Conservation (phyloP, 208 protist genomes). For the Blechomonas ayalai region DNA sequence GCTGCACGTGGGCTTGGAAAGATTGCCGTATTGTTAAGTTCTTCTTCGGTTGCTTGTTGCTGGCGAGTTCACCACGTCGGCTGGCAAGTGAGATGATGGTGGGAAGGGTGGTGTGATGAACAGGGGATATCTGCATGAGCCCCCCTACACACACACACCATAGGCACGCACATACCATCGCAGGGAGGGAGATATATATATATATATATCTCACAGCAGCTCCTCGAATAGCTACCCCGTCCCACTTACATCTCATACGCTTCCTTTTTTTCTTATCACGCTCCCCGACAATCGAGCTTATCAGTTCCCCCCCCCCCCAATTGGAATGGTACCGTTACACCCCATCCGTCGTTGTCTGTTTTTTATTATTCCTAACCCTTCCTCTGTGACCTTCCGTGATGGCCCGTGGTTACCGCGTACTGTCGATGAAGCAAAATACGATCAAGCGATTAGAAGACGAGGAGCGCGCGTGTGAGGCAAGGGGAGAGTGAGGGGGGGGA, state of each 20-base stretch:
- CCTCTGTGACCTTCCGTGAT: neutral
- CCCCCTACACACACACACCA: too few species aligned
- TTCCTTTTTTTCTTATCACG: neutral
- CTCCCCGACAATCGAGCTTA: neutral
- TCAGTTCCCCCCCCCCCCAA: constrained; percentile 4
- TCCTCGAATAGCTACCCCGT: constrained; percentile 5
- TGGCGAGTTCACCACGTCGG: too few species aligned
- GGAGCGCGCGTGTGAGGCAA: too few species aligned
- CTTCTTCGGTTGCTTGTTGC: too few species aligned
- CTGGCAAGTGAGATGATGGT: neutral
- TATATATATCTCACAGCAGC: constrained; percentile 4
- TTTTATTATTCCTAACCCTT: constrained; percentile 3
- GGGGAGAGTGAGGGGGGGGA: too few species aligned
- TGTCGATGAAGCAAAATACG: too few species aligned
- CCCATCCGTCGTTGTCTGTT: neutral
- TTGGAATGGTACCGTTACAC: constrained; percentile 6
- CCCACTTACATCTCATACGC: neutral
- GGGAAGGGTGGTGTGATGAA: neutral
- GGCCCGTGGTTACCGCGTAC: too few species aligned
- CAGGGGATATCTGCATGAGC: neutral
- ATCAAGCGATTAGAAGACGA: too few species aligned
- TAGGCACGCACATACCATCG: neutral
- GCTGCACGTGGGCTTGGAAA: too few species aligned
- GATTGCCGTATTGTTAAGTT: too few species aligned
- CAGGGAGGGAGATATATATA: constrained; percentile 4